Percentiles rank a stretch among this genome's conserved stretches.
Evolutionary conservation across 495 filamentous ascomycete species (phyloP).

Genomic region (Aspergillus sclerotiicarbonarius): DNA sequence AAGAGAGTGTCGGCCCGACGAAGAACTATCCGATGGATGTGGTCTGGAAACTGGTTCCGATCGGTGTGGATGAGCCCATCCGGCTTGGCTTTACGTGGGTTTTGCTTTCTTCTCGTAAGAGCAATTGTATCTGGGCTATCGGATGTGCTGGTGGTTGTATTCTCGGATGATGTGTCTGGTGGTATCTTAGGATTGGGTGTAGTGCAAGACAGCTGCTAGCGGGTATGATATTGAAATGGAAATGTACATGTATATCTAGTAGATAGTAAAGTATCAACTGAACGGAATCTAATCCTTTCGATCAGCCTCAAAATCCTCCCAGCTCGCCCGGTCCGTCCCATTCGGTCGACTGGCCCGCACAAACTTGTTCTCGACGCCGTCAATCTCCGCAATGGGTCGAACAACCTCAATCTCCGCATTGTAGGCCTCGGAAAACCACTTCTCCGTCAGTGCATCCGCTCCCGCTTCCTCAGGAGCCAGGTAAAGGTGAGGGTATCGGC

Average conservation of each 20-base stretch:
- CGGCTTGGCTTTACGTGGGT: neutral
- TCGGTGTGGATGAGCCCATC: neutral
- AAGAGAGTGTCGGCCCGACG: constrained; percentile 9
- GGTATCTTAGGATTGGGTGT: neutral
- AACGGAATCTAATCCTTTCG: too few relatives aligned
- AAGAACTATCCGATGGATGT: constrained; percentile 6
- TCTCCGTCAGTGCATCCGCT: constrained; percentile 34
- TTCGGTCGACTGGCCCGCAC: constrained; percentile 42
- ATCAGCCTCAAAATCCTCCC: constrained; percentile 37
- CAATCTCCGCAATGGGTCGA: constrained; percentile 33
- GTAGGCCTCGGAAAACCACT: constrained; percentile 42
- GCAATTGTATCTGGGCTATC: neutral
- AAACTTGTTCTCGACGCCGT: constrained; percentile 43
- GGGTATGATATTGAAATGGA: neutral
- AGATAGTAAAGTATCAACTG: too few relatives aligned
- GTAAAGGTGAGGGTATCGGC: constrained; percentile 42
- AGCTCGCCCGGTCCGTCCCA: constrained; percentile 34
- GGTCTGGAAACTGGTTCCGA: constrained; percentile 2
- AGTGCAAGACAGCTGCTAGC: too few relatives aligned
- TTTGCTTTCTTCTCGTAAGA: neutral
- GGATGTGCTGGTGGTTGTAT: too few relatives aligned
- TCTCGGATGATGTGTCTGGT: too few relatives aligned
- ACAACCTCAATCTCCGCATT: constrained; percentile 42
- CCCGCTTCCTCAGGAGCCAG: constrained; percentile 14
- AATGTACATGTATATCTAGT: constrained; percentile 15